Evolutionary conservation across 202 grass and related monocot genomes (phyloP).

Genomic region (Panicum virgatum): DNA sequence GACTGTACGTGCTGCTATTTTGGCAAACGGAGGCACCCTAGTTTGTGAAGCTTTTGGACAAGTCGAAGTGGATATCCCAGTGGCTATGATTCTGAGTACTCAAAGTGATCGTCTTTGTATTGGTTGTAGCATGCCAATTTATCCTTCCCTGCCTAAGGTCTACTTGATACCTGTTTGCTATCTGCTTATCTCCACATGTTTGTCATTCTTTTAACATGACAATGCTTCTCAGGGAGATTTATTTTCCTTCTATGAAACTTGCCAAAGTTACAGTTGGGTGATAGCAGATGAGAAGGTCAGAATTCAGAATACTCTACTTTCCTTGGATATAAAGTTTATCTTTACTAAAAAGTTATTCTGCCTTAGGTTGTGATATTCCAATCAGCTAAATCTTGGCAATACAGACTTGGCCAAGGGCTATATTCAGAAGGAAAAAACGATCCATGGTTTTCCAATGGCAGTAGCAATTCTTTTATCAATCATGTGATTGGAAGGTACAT

Average conservation of each 20-base stretch:
- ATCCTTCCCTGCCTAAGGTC: slow-evolving; percentile 77
- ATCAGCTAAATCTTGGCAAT: slow-evolving; percentile 50
- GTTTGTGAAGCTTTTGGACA: slow-evolving; percentile 91
- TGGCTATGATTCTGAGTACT: slow-evolving; percentile 61
- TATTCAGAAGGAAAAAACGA: slow-evolving; percentile 50
- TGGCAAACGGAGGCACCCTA: slow-evolving; percentile 66
- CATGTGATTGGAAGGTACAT: slow-evolving; percentile 78
- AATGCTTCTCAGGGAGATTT: slow-evolving; percentile 73
- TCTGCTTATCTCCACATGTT: slow-evolving; percentile 2
- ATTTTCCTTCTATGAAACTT: slow-evolving; percentile 92
- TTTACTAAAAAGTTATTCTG: slow-evolving; percentile 44
- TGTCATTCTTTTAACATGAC: slow-evolving; percentile 32
- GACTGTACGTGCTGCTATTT: slow-evolving; percentile 78
- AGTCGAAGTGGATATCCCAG: slow-evolving; percentile 88
- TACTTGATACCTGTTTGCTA: slow-evolving; percentile 21
- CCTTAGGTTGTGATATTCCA: slow-evolving; percentile 70
- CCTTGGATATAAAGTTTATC: slow-evolving; percentile 32
- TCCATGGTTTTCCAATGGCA: slow-evolving; percentile 57
- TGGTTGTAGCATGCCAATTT: slow-evolving; percentile 89
- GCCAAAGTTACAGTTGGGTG: slow-evolving; percentile 88
- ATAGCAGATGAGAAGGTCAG: slow-evolving; percentile 76
- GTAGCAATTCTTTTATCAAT: slow-evolving; percentile 61
- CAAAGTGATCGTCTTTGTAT: slow-evolving; percentile 90
- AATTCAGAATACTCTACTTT: slow-evolving; percentile 46
- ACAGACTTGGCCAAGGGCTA: slow-evolving; percentile 41